These are phyloP conservation scores for Penicillium psychrofluorescens DNA, from an alignment of 495 filamentous ascomycete genomes.

Conservation along the genomic window DNA sequence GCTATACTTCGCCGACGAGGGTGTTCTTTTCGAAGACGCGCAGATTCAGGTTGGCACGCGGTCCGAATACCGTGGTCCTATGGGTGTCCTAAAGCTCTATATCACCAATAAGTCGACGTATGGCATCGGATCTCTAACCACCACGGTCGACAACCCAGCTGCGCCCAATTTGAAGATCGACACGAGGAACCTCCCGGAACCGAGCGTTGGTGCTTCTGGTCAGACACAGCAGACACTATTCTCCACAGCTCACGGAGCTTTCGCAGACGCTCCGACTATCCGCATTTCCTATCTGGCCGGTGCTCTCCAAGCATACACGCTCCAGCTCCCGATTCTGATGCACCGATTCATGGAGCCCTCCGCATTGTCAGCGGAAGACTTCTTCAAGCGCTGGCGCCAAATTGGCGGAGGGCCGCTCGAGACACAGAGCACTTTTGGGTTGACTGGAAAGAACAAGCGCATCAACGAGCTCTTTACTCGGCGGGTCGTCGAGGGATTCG, in stretches of 20 bases:
- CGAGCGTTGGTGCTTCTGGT: constrained; percentile 59
- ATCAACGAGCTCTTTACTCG: constrained; percentile 52
- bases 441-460: constrained; percentile 40
- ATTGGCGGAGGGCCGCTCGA: constrained; percentile 86
- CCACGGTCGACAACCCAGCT: constrained; percentile 76
- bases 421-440: constrained; percentile 74
- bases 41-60: constrained; percentile 91
- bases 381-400: constrained; percentile 98
- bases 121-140: constrained; percentile 81
- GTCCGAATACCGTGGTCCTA: constrained; percentile 86
- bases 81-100: constrained; percentile 92
- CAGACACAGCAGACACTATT: constrained; percentile 94
- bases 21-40: constrained; percentile 87
- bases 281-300: constrained; percentile 91
- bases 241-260: constrained; percentile 78
- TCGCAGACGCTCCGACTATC: constrained; percentile 81
- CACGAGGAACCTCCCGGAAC: constrained; percentile 82
- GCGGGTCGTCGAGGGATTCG: constrained; percentile 66
- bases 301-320: constrained; percentile 83
- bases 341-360: constrained; percentile 97
- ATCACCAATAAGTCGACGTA: constrained; percentile 88
- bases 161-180: constrained; percentile 71
- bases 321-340: constrained; percentile 80
- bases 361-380: constrained; percentile 75
- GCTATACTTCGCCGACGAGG: constrained; percentile 71